Evolutionary conservation across 1,139 yeast species (phyloP).

Genomic region (Blastobotrys raffinosifermentans): DNA sequence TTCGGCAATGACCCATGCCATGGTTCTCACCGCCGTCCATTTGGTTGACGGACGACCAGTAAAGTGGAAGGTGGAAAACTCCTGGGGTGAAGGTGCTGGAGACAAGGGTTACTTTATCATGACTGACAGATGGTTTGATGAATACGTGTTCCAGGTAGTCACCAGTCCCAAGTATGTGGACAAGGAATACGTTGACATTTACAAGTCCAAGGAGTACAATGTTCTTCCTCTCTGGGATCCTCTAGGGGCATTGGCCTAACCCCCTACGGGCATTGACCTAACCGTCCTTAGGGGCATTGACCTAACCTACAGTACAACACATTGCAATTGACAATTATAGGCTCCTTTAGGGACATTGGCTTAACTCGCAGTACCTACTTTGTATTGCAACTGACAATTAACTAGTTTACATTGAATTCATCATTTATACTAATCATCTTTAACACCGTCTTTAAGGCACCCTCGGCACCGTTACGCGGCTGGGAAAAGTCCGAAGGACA

Average conservation of each 20-base stretch:
- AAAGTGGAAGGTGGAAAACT: slow-evolving; percentile 66
- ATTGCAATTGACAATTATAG: too few species aligned
- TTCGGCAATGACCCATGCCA: slow-evolving; percentile 63
- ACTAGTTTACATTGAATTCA: too few species aligned
- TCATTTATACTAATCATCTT: too few species aligned
- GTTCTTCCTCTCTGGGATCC: slow-evolving; percentile 65
- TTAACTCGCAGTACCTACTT: too few species aligned
- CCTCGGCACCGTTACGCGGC: too few species aligned
- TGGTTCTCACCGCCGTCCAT: slow-evolving; percentile 64
- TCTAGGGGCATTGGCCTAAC: slow-evolving; percentile 56
- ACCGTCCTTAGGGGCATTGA: too few species aligned
- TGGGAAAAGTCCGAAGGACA: too few species aligned
- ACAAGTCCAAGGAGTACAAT: slow-evolving; percentile 45
- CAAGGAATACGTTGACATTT: slow-evolving; percentile 41
- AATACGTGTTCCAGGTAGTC: slow-evolving; percentile 60
- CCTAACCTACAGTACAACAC: too few species aligned
- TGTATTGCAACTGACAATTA: too few species aligned
- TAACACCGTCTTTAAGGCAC: too few species aligned
- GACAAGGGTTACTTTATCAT: slow-evolving; percentile 57
- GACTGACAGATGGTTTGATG: slow-evolving; percentile 64
- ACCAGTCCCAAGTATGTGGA: slow-evolving; percentile 45
- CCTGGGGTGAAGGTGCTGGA: slow-evolving; percentile 60
- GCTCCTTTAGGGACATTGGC: too few species aligned
- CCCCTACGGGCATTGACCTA: too few species aligned
- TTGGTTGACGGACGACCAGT: slow-evolving; percentile 44